phyloP scores from a whole-genome alignment of 176 grass and related monocot genomes.

The Cocos nucifera region DNA sequence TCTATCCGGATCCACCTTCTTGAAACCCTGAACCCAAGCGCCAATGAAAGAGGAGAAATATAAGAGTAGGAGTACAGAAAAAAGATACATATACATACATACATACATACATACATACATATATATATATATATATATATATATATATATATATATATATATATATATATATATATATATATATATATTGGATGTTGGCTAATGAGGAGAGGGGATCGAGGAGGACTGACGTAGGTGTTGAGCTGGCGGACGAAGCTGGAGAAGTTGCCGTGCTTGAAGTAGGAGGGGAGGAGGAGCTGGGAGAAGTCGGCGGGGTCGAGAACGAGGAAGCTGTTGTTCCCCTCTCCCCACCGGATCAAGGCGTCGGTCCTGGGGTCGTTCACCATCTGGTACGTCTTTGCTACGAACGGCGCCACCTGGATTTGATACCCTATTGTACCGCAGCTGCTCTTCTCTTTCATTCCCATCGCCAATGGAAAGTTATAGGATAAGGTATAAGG shows the following conservation, averaged over 20 bases:
- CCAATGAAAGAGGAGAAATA: not conserved
- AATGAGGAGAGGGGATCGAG: not conserved
- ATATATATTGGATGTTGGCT: no score
- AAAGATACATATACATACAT: no score
- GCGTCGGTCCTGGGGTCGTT: constrained; percentile 49
- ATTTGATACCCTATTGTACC: not conserved
- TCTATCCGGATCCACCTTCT: constrained; percentile 60
- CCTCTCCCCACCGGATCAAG: constrained; percentile 43
- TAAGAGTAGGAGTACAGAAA: no score
- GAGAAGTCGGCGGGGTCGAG: constrained; percentile 46
- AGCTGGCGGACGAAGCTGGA: constrained; percentile 30
- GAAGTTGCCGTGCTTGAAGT: constrained; percentile 38
- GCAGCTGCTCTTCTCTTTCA: not conserved
- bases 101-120: no score
- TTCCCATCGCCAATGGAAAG: not conserved
- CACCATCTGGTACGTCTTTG: constrained; percentile 80
- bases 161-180: no score
- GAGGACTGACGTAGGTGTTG: constrained; percentile 15
- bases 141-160: no score
- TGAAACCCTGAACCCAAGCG: constrained; percentile 36
- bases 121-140: no score
- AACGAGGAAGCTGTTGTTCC: constrained; percentile 64
- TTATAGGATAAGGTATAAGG: no score
- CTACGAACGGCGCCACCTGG: constrained; percentile 54
- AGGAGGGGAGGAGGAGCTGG: constrained; percentile 50